A percentile compares a stretch with the other conserved stretches of the same genome.
phyloP scores from a whole-genome alignment of 495 filamentous ascomycete species.

The Pseudoneurospora amorphoporcata region DNA sequence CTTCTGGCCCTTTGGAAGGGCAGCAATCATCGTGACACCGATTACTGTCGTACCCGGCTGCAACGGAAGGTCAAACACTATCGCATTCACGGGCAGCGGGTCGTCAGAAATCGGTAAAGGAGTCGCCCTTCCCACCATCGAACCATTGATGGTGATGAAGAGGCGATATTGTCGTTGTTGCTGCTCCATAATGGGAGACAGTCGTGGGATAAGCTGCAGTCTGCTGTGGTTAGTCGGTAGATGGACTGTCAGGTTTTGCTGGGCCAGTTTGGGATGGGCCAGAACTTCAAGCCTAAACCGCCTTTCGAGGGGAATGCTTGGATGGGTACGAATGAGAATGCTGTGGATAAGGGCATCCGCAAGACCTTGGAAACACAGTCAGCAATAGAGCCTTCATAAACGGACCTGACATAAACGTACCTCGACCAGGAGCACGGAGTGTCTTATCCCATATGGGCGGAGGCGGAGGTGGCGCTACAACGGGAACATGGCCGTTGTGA shows the following conservation, averaged over 20 bases:
- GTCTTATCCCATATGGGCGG: conserved; percentile 17
- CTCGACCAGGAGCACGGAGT: conserved; percentile 42
- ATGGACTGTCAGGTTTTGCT: conserved; percentile 59
- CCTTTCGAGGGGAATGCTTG: conserved; percentile 43
- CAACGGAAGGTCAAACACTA: conserved; percentile 52
- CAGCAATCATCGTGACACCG: conserved; percentile 54
- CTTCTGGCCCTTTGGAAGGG: conserved; percentile 48
- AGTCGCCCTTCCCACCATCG: conserved; percentile 46
- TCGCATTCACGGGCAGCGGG: conserved; percentile 30
- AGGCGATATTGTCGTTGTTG: conserved; percentile 28
- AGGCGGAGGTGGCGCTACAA: conserved; percentile 4
- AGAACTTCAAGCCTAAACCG: conserved; percentile 48
- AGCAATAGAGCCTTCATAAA: background rate
- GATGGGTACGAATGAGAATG: conserved; percentile 55
- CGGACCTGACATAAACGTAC: conserved; percentile 22
- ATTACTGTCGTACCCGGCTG: conserved; percentile 55
- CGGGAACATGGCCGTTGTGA: conserved; percentile 14
- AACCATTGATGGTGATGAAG: conserved; percentile 33
- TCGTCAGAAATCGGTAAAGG: conserved; percentile 36
- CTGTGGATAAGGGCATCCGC: conserved; percentile 55
- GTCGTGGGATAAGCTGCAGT: conserved; percentile 52
- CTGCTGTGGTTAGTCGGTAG: conserved; percentile 52
- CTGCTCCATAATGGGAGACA: conserved; percentile 41
- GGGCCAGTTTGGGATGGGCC: conserved; percentile 47
- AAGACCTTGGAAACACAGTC: conserved; percentile 8